phyloP scores from a whole-genome alignment of 2,329 filamentous ascomycete genomes.

The Fusarium sacchari region DNA sequence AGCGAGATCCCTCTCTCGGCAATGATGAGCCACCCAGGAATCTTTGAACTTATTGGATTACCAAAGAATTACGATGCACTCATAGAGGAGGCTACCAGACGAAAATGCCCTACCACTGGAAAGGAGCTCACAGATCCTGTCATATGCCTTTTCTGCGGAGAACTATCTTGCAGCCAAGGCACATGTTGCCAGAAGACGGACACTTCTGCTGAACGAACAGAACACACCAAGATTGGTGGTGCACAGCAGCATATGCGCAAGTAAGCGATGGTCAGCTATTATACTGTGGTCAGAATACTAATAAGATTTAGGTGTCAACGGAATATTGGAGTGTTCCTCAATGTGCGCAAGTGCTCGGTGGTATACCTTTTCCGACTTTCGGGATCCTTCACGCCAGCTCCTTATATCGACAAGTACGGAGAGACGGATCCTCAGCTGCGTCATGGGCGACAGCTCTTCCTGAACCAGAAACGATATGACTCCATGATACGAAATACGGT shows the following conservation, averaged over 20 bases:
- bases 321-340: slow-evolving; percentile 93
- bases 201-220: slow-evolving; percentile 53
- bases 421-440: slow-evolving; percentile 93
- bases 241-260: slow-evolving; percentile 90
- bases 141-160: slow-evolving; percentile 93
- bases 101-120: slow-evolving; percentile 86
- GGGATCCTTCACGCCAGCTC: slow-evolving; percentile 86
- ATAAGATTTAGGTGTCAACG: slow-evolving; percentile 77
- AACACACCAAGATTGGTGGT: slow-evolving; percentile 72
- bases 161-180: slow-evolving; percentile 95
- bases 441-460: slow-evolving; percentile 86
- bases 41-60: slow-evolving; percentile 92
- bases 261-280: slow-evolving; percentile 61
- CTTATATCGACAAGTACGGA: slow-evolving; percentile 95
- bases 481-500: slow-evolving; percentile 85
- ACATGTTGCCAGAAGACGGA: slow-evolving; percentile 84
- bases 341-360: slow-evolving; percentile 94
- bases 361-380: slow-evolving; percentile 85
- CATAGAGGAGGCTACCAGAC: slow-evolving; percentile 88
- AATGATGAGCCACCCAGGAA: slow-evolving; percentile 80
- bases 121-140: slow-evolving; percentile 92
- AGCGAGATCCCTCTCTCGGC: slow-evolving; percentile 54
- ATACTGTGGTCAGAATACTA: slow-evolving; percentile 1
- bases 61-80: slow-evolving; percentile 92
- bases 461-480: slow-evolving; percentile 96